Percentiles rank a stretch among this genome's conserved stretches.
phyloP scores from a whole-genome alignment of 768 basidiomycete species.

The Krasilnikovozyma curviuscula region DNA sequence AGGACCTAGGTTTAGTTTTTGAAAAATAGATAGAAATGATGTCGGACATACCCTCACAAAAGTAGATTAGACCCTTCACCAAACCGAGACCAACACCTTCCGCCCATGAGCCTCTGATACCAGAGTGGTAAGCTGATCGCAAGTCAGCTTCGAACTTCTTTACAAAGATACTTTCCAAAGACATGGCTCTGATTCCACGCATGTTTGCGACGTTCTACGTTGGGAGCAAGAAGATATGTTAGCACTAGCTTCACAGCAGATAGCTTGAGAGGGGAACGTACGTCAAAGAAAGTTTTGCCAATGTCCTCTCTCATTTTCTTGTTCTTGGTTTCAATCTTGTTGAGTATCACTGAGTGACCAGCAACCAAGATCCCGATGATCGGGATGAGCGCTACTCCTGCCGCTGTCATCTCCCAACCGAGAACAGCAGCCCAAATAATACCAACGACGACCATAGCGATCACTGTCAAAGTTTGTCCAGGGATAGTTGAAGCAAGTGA shows the following conservation, averaged over 20 bases:
- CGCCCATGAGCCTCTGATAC: conserved; percentile 63
- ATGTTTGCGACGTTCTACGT: conserved; percentile 56
- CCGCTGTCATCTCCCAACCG: conserved; percentile 85
- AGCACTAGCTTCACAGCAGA: not conserved
- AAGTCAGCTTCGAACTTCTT: conserved; percentile 48
- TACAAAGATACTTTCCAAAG: conserved; percentile 52
- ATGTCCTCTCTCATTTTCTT: conserved; percentile 74
- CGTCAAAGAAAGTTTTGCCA: conserved; percentile 67
- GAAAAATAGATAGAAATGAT: not conserved
- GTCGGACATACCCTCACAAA: conserved; percentile 41
- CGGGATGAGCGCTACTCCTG: conserved; percentile 68
- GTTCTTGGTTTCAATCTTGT: conserved; percentile 53
- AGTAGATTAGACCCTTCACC: conserved; percentile 62
- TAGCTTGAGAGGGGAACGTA: conserved; percentile 26
- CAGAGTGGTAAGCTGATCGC: conserved; percentile 42
- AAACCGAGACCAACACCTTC: conserved; percentile 70
- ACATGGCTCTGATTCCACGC: conserved; percentile 71
- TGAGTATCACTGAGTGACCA: conserved; percentile 51
- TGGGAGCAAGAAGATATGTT: not conserved
- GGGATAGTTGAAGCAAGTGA: conserved; percentile 53
- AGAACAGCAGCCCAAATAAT: conserved; percentile 69
- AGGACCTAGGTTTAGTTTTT: not conserved
- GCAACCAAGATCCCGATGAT: conserved; percentile 60
- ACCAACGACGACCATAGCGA: conserved; percentile 62
- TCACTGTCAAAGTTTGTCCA: conserved; percentile 51